Percentiles rank a stretch among this genome's conserved stretches.
phyloP scores from a whole-genome alignment of 2,329 filamentous ascomycete genomes.

The Xylaria digitata region DNA sequence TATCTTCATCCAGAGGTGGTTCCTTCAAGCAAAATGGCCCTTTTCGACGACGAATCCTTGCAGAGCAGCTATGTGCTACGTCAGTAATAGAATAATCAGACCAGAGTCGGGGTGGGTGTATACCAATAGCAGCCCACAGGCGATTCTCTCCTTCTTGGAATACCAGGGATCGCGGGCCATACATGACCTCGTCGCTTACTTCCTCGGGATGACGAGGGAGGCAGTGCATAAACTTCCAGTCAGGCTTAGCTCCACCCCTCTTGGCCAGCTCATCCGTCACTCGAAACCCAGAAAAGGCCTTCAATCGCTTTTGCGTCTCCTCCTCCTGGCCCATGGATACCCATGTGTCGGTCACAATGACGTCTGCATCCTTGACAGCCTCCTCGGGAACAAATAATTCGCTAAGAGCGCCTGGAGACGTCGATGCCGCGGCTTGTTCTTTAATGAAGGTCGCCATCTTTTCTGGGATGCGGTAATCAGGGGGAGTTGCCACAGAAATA shows the following conservation, averaged over 20 bases:
- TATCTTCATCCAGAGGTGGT: not conserved
- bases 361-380: constrained; percentile 84
- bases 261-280: constrained; percentile 87
- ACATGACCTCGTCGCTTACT: constrained; percentile 94
- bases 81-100: constrained; percentile 29
- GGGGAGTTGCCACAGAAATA: constrained; percentile 86
- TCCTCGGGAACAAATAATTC: constrained; percentile 87
- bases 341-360: constrained; percentile 98
- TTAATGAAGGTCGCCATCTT: constrained; percentile 79
- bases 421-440: constrained; percentile 67
- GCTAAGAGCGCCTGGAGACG: constrained; percentile 71
- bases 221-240: constrained; percentile 99
- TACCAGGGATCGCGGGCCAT: constrained; percentile 84
- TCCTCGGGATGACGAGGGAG: constrained; percentile 92
- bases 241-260: constrained; percentile 84
- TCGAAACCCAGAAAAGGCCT: constrained; percentile 89
- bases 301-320: constrained; percentile 79
- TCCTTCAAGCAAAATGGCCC: constrained; percentile 70
- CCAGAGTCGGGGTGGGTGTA: constrained; percentile 49
- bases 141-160: constrained; percentile 96
- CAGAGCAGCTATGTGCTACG: constrained; percentile 69
- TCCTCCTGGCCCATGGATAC: constrained; percentile 97
- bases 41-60: constrained; percentile 96
- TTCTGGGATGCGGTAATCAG: constrained; percentile 83
- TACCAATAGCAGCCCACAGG: constrained; percentile 86